Evolutionary conservation across 257 asterid species (phyloP), one percentile per base, ranked within the genome.

Genomic region (Nicotiana otophora): DNA sequence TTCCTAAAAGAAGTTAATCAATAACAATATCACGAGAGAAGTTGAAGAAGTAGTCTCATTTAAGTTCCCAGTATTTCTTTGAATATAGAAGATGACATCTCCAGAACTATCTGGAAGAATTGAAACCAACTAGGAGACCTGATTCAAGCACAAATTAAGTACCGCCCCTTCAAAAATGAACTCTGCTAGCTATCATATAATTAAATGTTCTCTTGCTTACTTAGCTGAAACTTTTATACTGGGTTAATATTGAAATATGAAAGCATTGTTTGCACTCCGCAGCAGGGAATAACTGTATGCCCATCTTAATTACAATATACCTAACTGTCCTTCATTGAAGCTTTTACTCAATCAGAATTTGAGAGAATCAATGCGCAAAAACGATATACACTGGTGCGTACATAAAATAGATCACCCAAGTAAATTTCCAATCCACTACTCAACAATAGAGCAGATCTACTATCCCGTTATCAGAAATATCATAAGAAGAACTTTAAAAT

Each of bases 371-470:
- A 72, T 42, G 61, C 36, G 4, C 36, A 70, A 39, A 72, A 72
- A 46, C 1, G 36, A 72, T 70, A 20, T 55, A 31, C 78, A n/a
- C 78, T 42, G 46, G 61, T 12, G 78, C 36, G 7, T 51, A 72
- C 34, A 28, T 46, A 72, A 42, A 57, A 72, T 46, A 20, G 61
- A 70, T 70, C 78, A 46, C 60, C 46, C 33, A 72, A 46, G 48
- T 42, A 33, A 46, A 72, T 57, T 72, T 72, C 78, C 78, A 7
- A 72, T 46, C 78, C 36, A 70, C 60, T 70, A n/a, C 78, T 69
- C 33, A 69, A 2, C 23, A 46, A 72, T 46, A 46, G 78, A 46
- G 61, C 48, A 72, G 20, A 23, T 28, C 34, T 42, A 72, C 78
- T 54, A 42, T 7, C 36, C 36, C 20, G 20, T 42, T 42, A 42